phyloP scores from a whole-genome alignment of 2,329 filamentous ascomycete species.

The Aureobasidium pullulans region DNA sequence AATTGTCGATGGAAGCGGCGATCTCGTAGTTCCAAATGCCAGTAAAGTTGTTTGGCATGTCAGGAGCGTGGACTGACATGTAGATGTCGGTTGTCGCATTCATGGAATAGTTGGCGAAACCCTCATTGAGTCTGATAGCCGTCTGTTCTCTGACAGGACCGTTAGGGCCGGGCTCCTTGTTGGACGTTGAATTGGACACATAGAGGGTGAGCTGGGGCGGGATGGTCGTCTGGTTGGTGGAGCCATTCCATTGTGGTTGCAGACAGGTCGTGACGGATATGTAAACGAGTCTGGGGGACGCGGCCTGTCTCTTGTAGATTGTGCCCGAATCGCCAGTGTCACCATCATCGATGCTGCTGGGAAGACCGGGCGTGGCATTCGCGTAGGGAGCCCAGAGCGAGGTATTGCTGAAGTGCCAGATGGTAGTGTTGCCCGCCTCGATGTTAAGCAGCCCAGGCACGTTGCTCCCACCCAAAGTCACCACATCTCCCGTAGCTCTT shows the following conservation, averaged over 20 bases:
- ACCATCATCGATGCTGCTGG: slow-evolving; percentile 18
- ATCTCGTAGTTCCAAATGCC: slow-evolving; percentile 74
- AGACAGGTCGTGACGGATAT: slow-evolving; percentile 81
- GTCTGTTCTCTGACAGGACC: slow-evolving; percentile 31
- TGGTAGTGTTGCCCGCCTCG: slow-evolving; percentile 52
- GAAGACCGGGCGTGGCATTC: slow-evolving; percentile 23
- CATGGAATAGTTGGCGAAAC: slow-evolving; percentile 60
- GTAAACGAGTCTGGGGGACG: slow-evolving; percentile 51
- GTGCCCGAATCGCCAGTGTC: slow-evolving; percentile 8
- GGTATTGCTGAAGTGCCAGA: slow-evolving; percentile 56
- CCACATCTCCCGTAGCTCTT: slow-evolving; percentile 13
- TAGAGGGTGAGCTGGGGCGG: slow-evolving; percentile 68
- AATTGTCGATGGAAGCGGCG: slow-evolving; percentile 71
- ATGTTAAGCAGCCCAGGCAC: slow-evolving; percentile 53
- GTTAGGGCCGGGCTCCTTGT: slow-evolving; percentile 60
- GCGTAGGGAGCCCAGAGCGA: slow-evolving; percentile 43
- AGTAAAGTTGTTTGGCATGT: slow-evolving; percentile 50
- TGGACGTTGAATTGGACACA: slow-evolving; percentile 56
- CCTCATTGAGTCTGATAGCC: slow-evolving; percentile 52
- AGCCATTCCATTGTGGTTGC: slow-evolving; percentile 57
- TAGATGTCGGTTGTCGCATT: slow-evolving; percentile 62
- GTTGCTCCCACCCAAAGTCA: slow-evolving; percentile 50
- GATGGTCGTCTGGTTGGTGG: slow-evolving; percentile 34
- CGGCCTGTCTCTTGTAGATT: slow-evolving; percentile 19
- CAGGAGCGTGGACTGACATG: slow-evolving; percentile 66